Percentiles rank a stretch among this genome's conserved stretches.
Conservation (phyloP, 768 basidiomycete genomes). For the Pleurotus sapidus region DNA sequence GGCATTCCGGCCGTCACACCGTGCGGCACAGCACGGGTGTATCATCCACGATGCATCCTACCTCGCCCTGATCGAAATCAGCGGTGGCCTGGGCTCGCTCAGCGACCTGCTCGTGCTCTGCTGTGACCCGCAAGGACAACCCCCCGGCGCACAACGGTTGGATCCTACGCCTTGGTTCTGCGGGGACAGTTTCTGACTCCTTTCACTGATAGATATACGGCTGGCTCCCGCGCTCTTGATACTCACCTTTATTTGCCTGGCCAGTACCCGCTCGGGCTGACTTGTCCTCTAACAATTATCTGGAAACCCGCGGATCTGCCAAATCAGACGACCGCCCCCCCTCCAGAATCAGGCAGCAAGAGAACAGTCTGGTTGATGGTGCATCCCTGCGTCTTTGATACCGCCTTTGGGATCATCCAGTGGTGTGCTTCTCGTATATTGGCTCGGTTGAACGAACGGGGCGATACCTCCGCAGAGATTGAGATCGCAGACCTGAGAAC, state of each 20-base stretch:
- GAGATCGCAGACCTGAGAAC: conserved; percentile 73
- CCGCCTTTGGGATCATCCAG: conserved; percentile 51
- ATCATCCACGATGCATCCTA: conserved; percentile 94
- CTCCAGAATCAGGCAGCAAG: conserved; percentile 10
- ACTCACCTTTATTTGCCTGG: conserved; percentile 63
- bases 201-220: conserved; percentile 45
- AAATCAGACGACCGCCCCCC: conserved; percentile 13
- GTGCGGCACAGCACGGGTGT: conserved; percentile 80
- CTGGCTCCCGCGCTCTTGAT: conserved; percentile 65
- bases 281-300: conserved; percentile 70
- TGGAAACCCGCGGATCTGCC: conserved; percentile 52
- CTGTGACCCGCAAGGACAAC: conserved; percentile 62
- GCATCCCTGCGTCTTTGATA: conserved; percentile 72
- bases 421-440: conserved; percentile 48
- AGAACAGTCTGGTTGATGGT: conserved; percentile 72
- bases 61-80: conserved; percentile 69
- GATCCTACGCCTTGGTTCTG: neutral
- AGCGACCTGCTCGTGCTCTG: conserved; percentile 47
- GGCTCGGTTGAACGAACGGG: conserved; percentile 26
- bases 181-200: no score
- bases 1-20: conserved; percentile 85
- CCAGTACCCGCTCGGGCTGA: conserved; percentile 64
- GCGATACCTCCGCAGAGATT: conserved; percentile 34
- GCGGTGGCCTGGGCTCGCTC: conserved; percentile 58
- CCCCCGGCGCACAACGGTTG: conserved; percentile 63